Conservation (phyloP, 805 yeast species). For the Nakazawaea ernobii region DNA sequence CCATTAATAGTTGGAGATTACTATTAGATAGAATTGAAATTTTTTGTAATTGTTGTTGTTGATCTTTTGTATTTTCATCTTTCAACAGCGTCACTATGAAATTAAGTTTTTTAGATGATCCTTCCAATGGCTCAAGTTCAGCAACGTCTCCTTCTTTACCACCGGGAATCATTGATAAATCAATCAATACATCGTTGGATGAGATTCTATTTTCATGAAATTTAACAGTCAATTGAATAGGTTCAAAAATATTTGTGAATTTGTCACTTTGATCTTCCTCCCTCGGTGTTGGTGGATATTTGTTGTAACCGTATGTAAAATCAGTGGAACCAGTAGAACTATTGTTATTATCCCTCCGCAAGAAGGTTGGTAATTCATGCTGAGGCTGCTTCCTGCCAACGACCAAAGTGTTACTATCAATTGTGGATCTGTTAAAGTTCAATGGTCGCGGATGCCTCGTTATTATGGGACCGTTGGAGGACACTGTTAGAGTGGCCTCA, state of each 20-base stretch:
- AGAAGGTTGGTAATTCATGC: neutral
- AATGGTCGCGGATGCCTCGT: slow-evolving; percentile 3
- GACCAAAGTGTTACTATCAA: slow-evolving; percentile 7
- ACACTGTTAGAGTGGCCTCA: slow-evolving; percentile 1
- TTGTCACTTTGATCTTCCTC: neutral
- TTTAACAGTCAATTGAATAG: slow-evolving; percentile 38
- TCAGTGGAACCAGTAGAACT: neutral
- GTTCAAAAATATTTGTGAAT: slow-evolving; percentile 18
- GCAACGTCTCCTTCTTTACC: slow-evolving; percentile 72
- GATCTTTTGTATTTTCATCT: slow-evolving; percentile 18
- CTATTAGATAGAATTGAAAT: slow-evolving; percentile 53
- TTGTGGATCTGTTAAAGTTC: slow-evolving; percentile 5
- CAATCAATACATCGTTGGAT: slow-evolving; percentile 55
- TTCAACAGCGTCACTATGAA: slow-evolving; percentile 35
- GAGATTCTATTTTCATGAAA: slow-evolving; percentile 67
- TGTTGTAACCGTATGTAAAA: too few relatives aligned
- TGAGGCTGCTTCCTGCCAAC: neutral
- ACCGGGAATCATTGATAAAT: slow-evolving; percentile 53
- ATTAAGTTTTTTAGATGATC: slow-evolving; percentile 30
- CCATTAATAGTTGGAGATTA: slow-evolving; percentile 55
- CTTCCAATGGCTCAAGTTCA: slow-evolving; percentile 49
- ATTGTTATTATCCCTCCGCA: slow-evolving; percentile 1
- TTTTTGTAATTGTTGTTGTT: slow-evolving; percentile 20
- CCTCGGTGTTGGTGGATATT: neutral
- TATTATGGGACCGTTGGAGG: slow-evolving; percentile 4